These are phyloP conservation scores for Suillus alpinus DNA, from an alignment of 768 basidiomycete genomes.

Conservation along the genomic window DNA sequence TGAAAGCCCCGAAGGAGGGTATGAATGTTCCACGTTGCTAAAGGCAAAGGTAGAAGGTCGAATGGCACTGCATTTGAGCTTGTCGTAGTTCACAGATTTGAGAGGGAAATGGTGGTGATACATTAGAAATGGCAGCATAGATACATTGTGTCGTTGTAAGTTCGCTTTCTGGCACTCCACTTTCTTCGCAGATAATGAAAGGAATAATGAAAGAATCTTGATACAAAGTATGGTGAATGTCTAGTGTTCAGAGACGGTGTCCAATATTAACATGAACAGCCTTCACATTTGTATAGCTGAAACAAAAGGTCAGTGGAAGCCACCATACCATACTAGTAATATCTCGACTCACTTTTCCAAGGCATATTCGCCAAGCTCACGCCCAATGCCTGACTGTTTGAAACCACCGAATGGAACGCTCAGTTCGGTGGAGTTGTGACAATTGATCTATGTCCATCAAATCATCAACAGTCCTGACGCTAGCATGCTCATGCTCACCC, in stretches of 20 bases:
- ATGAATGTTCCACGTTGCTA: not conserved
- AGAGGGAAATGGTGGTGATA: not conserved
- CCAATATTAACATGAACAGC: slow-evolving; percentile 65
- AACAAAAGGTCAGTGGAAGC: not conserved
- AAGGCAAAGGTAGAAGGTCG: not conserved
- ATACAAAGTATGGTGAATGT: not conserved
- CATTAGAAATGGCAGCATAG: not conserved
- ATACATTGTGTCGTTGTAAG: not conserved
- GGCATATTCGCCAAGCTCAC: slow-evolving; percentile 68
- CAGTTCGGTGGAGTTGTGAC: slow-evolving; percentile 39
- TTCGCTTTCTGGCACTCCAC: not conserved
- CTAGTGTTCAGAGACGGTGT: not conserved
- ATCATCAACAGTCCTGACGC: not conserved
- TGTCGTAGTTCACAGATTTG: not conserved
- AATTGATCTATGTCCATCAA: slow-evolving; percentile 36
- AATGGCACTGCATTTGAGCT: not conserved
- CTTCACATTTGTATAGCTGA: slow-evolving; percentile 66
- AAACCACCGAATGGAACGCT: slow-evolving; percentile 67
- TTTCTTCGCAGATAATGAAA: not conserved
- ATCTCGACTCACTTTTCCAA: slow-evolving; percentile 15
- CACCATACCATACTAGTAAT: no score
- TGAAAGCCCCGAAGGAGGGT: no score
- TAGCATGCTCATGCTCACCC: slow-evolving; percentile 14
- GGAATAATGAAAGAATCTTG: not conserved
- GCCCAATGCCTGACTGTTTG: slow-evolving; percentile 74